Conservation (phyloP, 352 stramenopile species). For the Pythium utonaiense region DNA sequence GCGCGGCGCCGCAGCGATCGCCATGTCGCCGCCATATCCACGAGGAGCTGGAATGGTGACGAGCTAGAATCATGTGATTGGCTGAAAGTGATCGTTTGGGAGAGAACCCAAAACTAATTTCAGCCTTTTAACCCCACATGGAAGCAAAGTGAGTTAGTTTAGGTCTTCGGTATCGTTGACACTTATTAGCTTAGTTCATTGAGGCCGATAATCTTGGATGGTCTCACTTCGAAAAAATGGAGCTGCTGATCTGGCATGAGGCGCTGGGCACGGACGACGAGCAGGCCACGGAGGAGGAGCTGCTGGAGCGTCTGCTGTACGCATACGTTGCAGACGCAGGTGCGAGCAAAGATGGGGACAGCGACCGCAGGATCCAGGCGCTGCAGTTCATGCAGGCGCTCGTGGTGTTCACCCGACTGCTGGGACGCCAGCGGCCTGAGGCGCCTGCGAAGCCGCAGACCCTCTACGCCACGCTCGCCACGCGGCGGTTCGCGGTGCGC, state of each 20-base stretch:
- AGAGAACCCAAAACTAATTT: neutral
- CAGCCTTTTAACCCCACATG: no score
- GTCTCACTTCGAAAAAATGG: conserved; percentile 19
- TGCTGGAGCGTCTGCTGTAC: conserved; percentile 48
- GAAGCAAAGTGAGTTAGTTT: no score
- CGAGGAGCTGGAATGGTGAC: neutral
- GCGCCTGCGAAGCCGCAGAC: conserved; percentile 22
- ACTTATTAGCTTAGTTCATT: no score
- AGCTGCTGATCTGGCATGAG: conserved; percentile 63
- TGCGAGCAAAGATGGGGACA: neutral
- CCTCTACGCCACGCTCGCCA: conserved; percentile 43
- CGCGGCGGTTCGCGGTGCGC: conserved; percentile 36
- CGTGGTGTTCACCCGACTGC: conserved; percentile 43
- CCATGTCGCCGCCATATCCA: conserved; percentile 1
- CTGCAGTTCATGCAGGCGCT: conserved; percentile 55
- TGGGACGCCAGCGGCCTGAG: conserved; percentile 18
- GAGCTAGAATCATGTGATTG: neutral
- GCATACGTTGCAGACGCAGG: conserved; percentile 3
- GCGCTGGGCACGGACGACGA: conserved; percentile 64
- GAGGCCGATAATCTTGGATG: neutral
- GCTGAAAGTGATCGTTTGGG: neutral
- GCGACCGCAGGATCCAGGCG: conserved; percentile 23
- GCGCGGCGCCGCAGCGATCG: conserved; percentile 29
- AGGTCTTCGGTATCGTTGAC: no score
- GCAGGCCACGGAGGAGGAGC: conserved; percentile 51